Evolutionary conservation across 352 stramenopile species (phyloP), one percentile per base, ranked within the genome.

Genomic region (Discostella stelligera): DNA sequence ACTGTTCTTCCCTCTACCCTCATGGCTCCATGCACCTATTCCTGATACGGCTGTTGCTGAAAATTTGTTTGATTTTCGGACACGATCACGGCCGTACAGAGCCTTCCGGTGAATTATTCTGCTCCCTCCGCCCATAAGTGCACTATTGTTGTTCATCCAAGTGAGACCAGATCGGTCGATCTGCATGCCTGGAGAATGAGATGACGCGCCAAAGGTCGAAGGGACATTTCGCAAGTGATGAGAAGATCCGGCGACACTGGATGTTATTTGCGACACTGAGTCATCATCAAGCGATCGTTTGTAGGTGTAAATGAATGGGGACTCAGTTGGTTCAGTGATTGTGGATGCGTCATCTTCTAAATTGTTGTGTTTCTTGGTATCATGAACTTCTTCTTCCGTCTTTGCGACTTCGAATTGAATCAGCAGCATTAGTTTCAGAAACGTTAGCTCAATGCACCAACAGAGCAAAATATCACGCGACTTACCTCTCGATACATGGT

Each of bases 261-360:
- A 73, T 46, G 77, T 84, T 9, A 84, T 84, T 77, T 84, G 77
- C 21, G 71, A 81, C 56, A 84, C 56, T 2, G 73, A 74, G 32
- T 84, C 77, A 56, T 84, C 77, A 64, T 84, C 77, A 30, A 39
- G 0, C 9, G 58, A 30, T 53, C 68, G 66, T 71, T 75, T 83
- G 50, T 83, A 83, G 0, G 75, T 78, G 50, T 67, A 83, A 18
- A 83, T 83, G 23, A 78, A 74, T 20, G 75, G 68, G 18, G 75
- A 72, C 20, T 83, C 68, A 20, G 68, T 77, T 14, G 64, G 68
- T 56, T 78, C 68, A 10, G 75, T 78, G 6, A 83, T 63, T 20
- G 63, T 71, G 32, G 75, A 83, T 7, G 69, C 68, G 14, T 83
- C 75, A 39, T 78, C 68, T 62, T 74, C 56, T 64, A 59, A 30